Conservation (phyloP, 192 early-diverging fungal genomes). For the Mortierella hygrophila region DNA sequence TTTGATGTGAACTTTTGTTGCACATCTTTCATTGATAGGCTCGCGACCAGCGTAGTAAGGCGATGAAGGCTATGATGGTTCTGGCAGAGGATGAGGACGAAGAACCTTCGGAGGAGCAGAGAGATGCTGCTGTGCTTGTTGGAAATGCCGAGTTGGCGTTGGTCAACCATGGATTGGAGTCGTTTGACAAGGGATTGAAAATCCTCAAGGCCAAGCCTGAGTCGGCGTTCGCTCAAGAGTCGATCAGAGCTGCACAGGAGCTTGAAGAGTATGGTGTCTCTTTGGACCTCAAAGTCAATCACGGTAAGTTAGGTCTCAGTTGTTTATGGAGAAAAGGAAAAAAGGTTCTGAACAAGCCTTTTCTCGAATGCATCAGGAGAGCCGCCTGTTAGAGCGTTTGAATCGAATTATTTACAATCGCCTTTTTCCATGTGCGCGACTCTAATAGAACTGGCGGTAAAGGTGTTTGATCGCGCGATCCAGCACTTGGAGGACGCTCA, state of each 20-base stretch:
- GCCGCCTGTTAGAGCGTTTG: background rate
- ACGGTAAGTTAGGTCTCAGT: slow-evolving; percentile 13
- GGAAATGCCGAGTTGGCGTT: slow-evolving; percentile 17
- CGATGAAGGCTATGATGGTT: slow-evolving; percentile 8
- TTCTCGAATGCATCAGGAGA: too few relatives aligned
- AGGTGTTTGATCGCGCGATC: slow-evolving; percentile 32
- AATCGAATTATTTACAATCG: background rate
- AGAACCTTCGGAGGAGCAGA: slow-evolving; percentile 22
- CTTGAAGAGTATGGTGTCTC: slow-evolving; percentile 48
- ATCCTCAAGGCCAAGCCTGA: slow-evolving; percentile 10
- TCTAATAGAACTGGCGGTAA: slow-evolving; percentile 20
- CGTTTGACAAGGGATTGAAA: slow-evolving; percentile 25
- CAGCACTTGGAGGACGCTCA: slow-evolving; percentile 36
- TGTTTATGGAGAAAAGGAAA: background rate
- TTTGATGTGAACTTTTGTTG: background rate
- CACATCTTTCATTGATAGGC: slow-evolving; percentile 9
- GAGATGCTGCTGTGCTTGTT: slow-evolving; percentile 33
- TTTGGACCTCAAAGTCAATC: slow-evolving; percentile 34
- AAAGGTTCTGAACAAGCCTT: too few relatives aligned
- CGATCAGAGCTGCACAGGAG: slow-evolving; percentile 48
- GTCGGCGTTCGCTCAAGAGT: slow-evolving; percentile 38
- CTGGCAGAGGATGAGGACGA: slow-evolving; percentile 34
- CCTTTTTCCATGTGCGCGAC: background rate
- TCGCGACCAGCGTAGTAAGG: slow-evolving; percentile 17
- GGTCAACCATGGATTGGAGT: slow-evolving; percentile 11